Percentiles rank a stretch among this genome's conserved stretches.
Conservation (phyloP, 2,329 filamentous ascomycete genomes). For the Aaosphaeria arxii region DNA sequence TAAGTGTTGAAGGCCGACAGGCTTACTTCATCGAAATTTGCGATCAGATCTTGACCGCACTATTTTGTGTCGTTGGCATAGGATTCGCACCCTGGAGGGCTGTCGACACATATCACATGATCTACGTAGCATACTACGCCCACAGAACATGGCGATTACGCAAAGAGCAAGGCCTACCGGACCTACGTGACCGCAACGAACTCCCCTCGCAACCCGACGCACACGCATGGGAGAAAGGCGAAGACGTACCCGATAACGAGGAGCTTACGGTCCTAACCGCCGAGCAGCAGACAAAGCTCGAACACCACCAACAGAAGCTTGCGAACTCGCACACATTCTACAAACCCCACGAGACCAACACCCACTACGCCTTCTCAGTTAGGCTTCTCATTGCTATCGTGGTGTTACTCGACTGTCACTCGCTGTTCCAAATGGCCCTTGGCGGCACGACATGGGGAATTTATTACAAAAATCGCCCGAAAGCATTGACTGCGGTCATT, state of each 20-base stretch:
- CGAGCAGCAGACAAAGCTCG: conserved; percentile 64
- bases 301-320: conserved; percentile 76
- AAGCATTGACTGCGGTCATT: conserved; percentile 77
- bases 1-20: conserved; percentile 72
- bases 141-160: conserved; percentile 63
- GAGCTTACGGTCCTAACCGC: conserved; percentile 60
- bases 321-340: conserved; percentile 83
- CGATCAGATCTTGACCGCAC: conserved; percentile 59
- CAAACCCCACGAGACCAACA: conserved; percentile 83
- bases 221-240: conserved; percentile 41
- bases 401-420: conserved; percentile 74
- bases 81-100: conserved; percentile 67
- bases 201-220: conserved; percentile 51
- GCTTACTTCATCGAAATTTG: conserved; percentile 55
- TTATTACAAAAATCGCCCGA: conserved; percentile 64
- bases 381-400: conserved; percentile 72
- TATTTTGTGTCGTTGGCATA: conserved; percentile 63
- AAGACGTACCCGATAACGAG: conserved; percentile 13
- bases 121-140: conserved; percentile 71
- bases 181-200: conserved; percentile 66
- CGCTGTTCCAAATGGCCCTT: conserved; percentile 74
- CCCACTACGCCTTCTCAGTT: conserved; percentile 76
- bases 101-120: conserved; percentile 85
- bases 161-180: conserved; percentile 57
- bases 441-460: conserved; percentile 79